Conservation (phyloP, 1,284 basidiomycete species). For the Sporisorium scitamineum region DNA sequence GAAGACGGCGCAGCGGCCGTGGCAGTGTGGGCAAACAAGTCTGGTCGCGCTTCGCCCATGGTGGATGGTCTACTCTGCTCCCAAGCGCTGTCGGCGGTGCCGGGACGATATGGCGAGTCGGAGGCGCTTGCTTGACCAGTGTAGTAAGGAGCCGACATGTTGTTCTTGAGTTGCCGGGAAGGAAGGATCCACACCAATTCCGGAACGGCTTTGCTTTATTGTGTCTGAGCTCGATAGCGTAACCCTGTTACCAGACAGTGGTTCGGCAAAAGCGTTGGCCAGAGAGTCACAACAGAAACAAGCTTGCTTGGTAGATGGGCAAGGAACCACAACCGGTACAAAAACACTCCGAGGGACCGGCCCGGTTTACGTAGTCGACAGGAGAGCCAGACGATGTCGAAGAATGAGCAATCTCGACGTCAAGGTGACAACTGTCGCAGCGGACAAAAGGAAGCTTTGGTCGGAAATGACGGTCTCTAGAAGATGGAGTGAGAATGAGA, state of each 20-base stretch:
- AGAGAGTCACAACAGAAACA: background rate
- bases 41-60: slow-evolving; percentile 26
- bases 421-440: background rate
- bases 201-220: slow-evolving; percentile 21
- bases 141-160: slow-evolving; percentile 41
- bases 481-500: background rate
- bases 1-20: slow-evolving; percentile 1
- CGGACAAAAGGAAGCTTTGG: background rate
- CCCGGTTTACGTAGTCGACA: slow-evolving; percentile 4
- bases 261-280: slow-evolving; percentile 9
- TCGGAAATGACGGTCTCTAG: slow-evolving; percentile 15
- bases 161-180: background rate
- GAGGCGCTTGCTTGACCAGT: slow-evolving; percentile 24
- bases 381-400: background rate
- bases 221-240: slow-evolving; percentile 2
- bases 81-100: slow-evolving; percentile 37
- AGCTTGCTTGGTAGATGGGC: background rate
- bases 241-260: slow-evolving; percentile 31
- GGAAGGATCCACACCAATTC: background rate
- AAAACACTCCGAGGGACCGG: slow-evolving; percentile 16
- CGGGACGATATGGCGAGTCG: slow-evolving; percentile 33
- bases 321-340: slow-evolving; percentile 12
- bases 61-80: slow-evolving; percentile 21
- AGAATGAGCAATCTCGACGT: background rate
- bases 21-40: slow-evolving; percentile 23